These are phyloP conservation scores for Lactifluus piperatus DNA, from an alignment of 768 basidiomycete genomes.

Conservation along the genomic window DNA sequence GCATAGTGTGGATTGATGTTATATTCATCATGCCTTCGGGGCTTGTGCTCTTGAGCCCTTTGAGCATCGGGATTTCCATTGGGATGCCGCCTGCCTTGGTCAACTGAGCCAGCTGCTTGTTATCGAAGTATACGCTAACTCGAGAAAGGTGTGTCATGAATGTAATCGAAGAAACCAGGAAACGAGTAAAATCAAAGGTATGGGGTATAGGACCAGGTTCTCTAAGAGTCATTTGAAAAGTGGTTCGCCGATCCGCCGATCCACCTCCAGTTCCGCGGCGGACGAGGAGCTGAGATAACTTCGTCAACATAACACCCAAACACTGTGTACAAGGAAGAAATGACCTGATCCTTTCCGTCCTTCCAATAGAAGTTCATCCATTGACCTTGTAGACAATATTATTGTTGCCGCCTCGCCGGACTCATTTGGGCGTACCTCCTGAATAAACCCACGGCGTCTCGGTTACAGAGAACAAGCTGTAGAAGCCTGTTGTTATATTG, in stretches of 20 bases:
- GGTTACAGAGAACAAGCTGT: conserved; percentile 74
- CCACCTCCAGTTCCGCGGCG: conserved; percentile 52
- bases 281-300: conserved; percentile 54
- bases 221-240: conserved; percentile 82
- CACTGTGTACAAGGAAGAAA: background rate
- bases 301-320: background rate
- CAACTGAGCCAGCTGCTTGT: conserved; percentile 57
- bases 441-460: conserved; percentile 79
- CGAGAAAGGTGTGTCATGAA: conserved; percentile 79
- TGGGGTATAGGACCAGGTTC: conserved; percentile 73
- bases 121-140: conserved; percentile 78
- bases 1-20: conserved; percentile 49
- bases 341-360: conserved; percentile 79
- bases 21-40: conserved; percentile 60
- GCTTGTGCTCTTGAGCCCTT: conserved; percentile 47
- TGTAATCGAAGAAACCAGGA: conserved; percentile 84
- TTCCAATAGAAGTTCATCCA: conserved; percentile 99
- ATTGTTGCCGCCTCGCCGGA: conserved; percentile 13
- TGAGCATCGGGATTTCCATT: conserved; percentile 43
- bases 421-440: conserved; percentile 42
- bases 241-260: conserved; percentile 55
- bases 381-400: conserved; percentile 43
- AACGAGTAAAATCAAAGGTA: conserved; percentile 81
- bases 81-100: conserved; percentile 52
- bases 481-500: conserved; percentile 42